phyloP scores from a whole-genome alignment of 345 rosid genomes.

The Hibiscus syriacus region DNA sequence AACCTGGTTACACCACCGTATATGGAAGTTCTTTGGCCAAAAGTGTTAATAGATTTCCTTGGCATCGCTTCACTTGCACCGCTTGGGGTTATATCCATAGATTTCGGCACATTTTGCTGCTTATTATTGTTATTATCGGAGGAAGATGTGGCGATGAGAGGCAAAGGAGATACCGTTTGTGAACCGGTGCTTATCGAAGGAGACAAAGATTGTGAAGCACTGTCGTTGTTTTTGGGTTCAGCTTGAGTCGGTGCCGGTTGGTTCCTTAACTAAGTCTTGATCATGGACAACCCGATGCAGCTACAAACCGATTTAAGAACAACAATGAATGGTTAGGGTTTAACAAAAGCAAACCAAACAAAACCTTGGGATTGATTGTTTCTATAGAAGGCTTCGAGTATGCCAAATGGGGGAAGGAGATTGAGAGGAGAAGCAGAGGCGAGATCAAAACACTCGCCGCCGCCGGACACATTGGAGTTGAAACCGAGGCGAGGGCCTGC shows the following conservation, averaged over 20 bases:
- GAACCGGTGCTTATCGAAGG: slow-evolving; percentile 41
- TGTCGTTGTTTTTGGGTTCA: slow-evolving; percentile 24
- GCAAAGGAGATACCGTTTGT: slow-evolving; percentile 31
- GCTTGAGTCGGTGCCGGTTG: slow-evolving; percentile 41
- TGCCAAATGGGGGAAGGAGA: slow-evolving; percentile 50
- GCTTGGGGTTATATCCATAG: slow-evolving; percentile 12
- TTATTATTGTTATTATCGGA: slow-evolving; percentile 24
- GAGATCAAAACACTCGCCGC: slow-evolving; percentile 46
- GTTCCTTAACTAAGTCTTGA: slow-evolving; percentile 69
- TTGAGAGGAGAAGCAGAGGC: slow-evolving; percentile 33
- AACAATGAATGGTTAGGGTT: slow-evolving; percentile 1
- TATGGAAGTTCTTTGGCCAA: slow-evolving; percentile 91
- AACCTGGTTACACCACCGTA: slow-evolving; percentile 95
- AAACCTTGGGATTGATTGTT: slow-evolving; percentile 64
- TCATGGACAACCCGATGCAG: slow-evolving; percentile 67
- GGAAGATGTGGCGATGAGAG: slow-evolving; percentile 19
- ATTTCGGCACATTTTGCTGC: background rate
- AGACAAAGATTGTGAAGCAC: slow-evolving; percentile 44
- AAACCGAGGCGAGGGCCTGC: slow-evolving; percentile 20
- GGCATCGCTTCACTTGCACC: slow-evolving; percentile 37
- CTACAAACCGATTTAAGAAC: slow-evolving; percentile 5
- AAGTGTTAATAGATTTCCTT: slow-evolving; percentile 64
- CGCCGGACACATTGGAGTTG: slow-evolving; percentile 21
- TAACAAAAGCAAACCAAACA: slow-evolving; percentile 24
- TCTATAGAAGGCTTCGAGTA: slow-evolving; percentile 52